These are phyloP conservation scores for Mrakia gelida DNA, from an alignment of 768 basidiomycete genomes.

Conservation along the genomic window DNA sequence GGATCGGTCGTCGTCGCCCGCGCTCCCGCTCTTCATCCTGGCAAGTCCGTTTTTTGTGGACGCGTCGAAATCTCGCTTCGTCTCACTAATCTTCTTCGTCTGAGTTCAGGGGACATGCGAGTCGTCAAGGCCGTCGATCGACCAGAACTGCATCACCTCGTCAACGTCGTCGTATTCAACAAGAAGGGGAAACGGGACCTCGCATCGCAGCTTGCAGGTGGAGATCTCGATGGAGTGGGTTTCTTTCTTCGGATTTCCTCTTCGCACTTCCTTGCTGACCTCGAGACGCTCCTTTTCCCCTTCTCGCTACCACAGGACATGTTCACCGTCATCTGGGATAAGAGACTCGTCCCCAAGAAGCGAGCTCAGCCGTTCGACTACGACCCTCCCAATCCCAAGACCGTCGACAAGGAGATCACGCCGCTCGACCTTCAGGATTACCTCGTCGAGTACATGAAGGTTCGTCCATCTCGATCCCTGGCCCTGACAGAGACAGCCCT, in stretches of 20 bases:
- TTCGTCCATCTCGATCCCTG: too few species aligned
- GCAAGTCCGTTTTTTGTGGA: too few species aligned
- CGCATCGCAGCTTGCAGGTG: constrained; percentile 38
- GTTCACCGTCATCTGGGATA: constrained; percentile 44
- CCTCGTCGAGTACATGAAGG: constrained; percentile 42
- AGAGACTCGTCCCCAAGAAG: constrained; percentile 37
- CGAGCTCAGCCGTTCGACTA: constrained; percentile 40
- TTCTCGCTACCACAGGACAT: constrained; percentile 31
- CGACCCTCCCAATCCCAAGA: constrained; percentile 37
- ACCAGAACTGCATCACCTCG: constrained; percentile 40
- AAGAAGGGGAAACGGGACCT: constrained; percentile 39
- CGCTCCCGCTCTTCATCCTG: constrained; percentile 29
- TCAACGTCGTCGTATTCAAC: constrained; percentile 44
- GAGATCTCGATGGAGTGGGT: constrained; percentile 43
- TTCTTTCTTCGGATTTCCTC: background rate
- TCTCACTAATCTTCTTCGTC: too few species aligned
- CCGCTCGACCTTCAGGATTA: constrained; percentile 41
- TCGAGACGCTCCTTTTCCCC: background rate
- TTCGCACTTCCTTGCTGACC: background rate
- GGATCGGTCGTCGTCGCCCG: background rate
- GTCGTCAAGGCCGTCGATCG: constrained; percentile 40
- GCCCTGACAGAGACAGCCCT: too few species aligned
- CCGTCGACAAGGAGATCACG: constrained; percentile 36
- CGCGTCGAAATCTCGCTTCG: too few species aligned
- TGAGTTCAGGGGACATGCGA: constrained; percentile 39